Evolutionary conservation across 2,329 filamentous ascomycete species (phyloP).

Genomic region (Colletotrichum gloeosporioides): DNA sequence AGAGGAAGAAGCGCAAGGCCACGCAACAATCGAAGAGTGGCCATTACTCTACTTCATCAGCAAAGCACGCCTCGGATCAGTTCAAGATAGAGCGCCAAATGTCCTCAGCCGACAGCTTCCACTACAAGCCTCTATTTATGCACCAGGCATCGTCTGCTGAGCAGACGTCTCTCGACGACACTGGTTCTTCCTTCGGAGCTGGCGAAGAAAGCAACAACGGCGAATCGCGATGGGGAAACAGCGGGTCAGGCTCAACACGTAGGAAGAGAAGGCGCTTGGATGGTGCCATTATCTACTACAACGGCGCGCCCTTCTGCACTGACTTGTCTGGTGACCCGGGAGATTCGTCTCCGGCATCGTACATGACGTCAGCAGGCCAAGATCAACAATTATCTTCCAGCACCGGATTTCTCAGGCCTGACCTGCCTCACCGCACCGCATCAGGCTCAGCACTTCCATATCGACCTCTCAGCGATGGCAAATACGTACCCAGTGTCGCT

Average conservation of each 20-base stretch:
- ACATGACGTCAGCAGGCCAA: constrained; percentile 52
- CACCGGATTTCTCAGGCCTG: constrained; percentile 13
- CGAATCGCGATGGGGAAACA: constrained; percentile 51
- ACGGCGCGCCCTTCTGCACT: constrained; percentile 78
- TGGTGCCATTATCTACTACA: constrained; percentile 85
- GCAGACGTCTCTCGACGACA: constrained; percentile 53
- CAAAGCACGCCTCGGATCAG: constrained; percentile 32
- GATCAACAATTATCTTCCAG: constrained; percentile 33
- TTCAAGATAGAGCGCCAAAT: constrained; percentile 45
- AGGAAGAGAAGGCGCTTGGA: constrained; percentile 63
- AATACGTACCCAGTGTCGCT: constrained; percentile 15
- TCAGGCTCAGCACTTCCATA: constrained; percentile 58
- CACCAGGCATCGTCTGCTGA: constrained; percentile 53
- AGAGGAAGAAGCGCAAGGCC: constrained; percentile 52
- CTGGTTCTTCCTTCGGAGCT: constrained; percentile 52
- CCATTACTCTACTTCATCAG: constrained; percentile 36
- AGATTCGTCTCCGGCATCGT: constrained; percentile 51
- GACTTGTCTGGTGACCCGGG: constrained; percentile 75
- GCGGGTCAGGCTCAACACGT: constrained; percentile 52
- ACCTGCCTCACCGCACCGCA: constrained; percentile 38
- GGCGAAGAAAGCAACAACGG: constrained; percentile 54
- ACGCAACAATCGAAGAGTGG: constrained; percentile 27
- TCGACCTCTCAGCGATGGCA: constrained; percentile 53
- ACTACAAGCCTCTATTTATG: constrained; percentile 69
- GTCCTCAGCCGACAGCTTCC: constrained; percentile 54